Evolutionary conservation across 495 filamentous ascomycete species (phyloP).

Genomic region (Delitschia confertaspora): DNA sequence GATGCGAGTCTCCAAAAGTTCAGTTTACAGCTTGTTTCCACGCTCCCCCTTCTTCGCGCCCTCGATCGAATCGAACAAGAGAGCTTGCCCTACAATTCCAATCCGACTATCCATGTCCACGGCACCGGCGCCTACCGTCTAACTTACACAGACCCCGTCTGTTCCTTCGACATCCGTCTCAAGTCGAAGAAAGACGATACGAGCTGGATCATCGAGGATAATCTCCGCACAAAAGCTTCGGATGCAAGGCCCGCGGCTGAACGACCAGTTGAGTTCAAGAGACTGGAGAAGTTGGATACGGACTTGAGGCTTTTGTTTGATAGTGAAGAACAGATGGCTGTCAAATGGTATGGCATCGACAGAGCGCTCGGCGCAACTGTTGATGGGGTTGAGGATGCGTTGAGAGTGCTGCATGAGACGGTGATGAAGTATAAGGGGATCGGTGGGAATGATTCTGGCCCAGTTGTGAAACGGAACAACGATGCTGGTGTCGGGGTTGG

Average conservation of each 20-base stretch:
- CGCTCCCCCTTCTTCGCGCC: constrained; percentile 60
- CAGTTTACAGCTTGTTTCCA: constrained; percentile 47
- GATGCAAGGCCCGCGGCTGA: constrained; percentile 11
- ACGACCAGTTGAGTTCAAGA: not conserved
- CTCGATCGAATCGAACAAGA: constrained; percentile 48
- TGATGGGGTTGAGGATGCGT: constrained; percentile 21
- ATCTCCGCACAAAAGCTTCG: not conserved
- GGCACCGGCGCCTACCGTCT: constrained; percentile 26
- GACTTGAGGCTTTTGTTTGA: constrained; percentile 25
- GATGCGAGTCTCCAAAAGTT: constrained; percentile 47
- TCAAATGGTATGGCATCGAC: constrained; percentile 31
- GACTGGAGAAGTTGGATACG: constrained; percentile 13
- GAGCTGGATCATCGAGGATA: constrained; percentile 29
- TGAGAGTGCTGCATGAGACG: constrained; percentile 30
- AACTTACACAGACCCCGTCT: constrained; percentile 27
- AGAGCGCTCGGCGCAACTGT: constrained; percentile 30
- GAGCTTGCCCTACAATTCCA: not conserved
- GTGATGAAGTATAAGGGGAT: constrained; percentile 5
- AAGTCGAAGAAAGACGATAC: constrained; percentile 16
- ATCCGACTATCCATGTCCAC: constrained; percentile 21
- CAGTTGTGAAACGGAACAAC: not conserved
- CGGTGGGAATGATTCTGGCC: not conserved
- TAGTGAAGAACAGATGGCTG: constrained; percentile 24
- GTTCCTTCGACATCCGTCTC: constrained; percentile 24
- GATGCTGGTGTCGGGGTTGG: no score